Evolutionary conservation across 1,284 basidiomycete species (phyloP).

Genomic region (Agaricales sp.): DNA sequence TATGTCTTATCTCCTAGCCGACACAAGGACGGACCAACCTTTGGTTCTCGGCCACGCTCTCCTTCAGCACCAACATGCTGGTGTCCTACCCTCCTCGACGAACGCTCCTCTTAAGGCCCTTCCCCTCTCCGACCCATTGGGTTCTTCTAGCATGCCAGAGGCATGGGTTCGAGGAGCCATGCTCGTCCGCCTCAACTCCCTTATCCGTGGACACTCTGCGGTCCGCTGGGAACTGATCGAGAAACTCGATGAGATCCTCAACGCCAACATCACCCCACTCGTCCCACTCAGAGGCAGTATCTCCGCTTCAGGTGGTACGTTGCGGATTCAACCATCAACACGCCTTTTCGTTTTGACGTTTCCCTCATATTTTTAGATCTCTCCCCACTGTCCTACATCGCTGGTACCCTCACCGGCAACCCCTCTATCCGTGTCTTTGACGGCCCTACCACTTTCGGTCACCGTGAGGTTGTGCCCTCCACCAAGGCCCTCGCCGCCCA

Average conservation of each 20-base stretch:
- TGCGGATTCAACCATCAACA: constrained; percentile 3
- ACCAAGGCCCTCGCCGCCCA: constrained; percentile 58
- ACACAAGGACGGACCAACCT: constrained; percentile 64
- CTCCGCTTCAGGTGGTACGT: constrained; percentile 68
- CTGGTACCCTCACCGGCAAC: constrained; percentile 69
- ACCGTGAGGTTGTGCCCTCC: constrained; percentile 49
- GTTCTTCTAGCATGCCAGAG: constrained; percentile 75
- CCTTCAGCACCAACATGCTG: constrained; percentile 71
- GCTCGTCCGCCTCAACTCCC: constrained; percentile 77
- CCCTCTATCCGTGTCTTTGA: constrained; percentile 70
- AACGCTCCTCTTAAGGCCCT: constrained; percentile 32
- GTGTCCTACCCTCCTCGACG: constrained; percentile 49
- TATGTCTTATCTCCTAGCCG: constrained; percentile 21
- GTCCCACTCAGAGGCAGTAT: constrained; percentile 81
- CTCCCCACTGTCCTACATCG: constrained; percentile 77
- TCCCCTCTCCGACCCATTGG: constrained; percentile 57
- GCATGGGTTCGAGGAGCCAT: constrained; percentile 88
- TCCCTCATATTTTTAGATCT: constrained; percentile 39
- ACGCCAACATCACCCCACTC: constrained; percentile 67
- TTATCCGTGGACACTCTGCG: constrained; percentile 82
- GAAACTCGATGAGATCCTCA: constrained; percentile 67
- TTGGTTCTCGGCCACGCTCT: constrained; percentile 65
- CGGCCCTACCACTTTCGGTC: constrained; percentile 39
- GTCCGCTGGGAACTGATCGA: constrained; percentile 76
- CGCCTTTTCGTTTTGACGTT: constrained; percentile 3